Conservation (phyloP, 805 yeast species). For the Saturnispora kantuleensis region DNA sequence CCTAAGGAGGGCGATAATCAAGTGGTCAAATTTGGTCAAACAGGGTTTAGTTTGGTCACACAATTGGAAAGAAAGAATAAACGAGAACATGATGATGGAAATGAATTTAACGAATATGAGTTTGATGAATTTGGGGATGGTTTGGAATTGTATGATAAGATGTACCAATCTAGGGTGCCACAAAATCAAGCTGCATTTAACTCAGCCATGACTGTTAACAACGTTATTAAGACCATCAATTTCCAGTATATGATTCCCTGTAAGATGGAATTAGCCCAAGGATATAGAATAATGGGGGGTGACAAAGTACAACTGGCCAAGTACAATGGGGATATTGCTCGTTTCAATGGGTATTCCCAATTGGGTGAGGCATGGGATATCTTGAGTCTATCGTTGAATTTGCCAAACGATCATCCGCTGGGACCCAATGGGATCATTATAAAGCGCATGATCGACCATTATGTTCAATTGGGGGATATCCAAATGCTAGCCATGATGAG, state of each 20-base stretch:
- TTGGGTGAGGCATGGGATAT: conserved; percentile 71
- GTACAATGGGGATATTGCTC: conserved; percentile 53
- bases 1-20: conserved; percentile 38
- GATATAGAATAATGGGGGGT: conserved; percentile 54
- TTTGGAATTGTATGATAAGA: conserved; percentile 47
- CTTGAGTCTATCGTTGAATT: conserved; percentile 33
- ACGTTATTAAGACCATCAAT: conserved; percentile 55
- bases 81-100: conserved; percentile 22
- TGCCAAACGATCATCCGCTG: conserved; percentile 46
- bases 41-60: conserved; percentile 37
- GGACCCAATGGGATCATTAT: conserved; percentile 35
- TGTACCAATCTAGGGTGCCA: conserved; percentile 42
- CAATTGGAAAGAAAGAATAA: conserved; percentile 21
- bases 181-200: conserved; percentile 29
- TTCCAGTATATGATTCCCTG: conserved; percentile 67
- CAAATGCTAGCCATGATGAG: conserved; percentile 90
- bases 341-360: conserved; percentile 46
- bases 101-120: conserved; percentile 21
- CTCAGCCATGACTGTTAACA: conserved; percentile 28
- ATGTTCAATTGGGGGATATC: conserved; percentile 53
- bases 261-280: conserved; percentile 57
- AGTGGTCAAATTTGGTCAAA: conserved; percentile 41
- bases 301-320: conserved; percentile 54
- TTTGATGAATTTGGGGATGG: conserved; percentile 22
- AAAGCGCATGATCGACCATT: conserved; percentile 49